Base-by-base conservation (phyloP, 2,329 filamentous ascomycete genomes). In the Verticillium isaacii region DNA sequence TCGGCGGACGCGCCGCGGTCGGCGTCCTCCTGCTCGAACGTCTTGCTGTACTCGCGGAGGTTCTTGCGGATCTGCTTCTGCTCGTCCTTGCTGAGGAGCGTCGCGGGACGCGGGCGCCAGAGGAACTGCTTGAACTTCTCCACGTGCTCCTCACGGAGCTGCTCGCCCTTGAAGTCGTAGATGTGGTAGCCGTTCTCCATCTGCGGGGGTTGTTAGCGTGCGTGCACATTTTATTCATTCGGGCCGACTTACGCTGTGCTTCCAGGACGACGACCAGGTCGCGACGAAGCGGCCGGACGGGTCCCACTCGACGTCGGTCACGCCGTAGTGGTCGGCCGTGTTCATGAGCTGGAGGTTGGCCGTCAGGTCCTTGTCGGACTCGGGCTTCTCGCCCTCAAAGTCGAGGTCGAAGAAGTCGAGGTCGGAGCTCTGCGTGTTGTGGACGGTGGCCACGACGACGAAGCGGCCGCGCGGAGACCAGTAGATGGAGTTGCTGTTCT, bases 121-220 rank as follows among this genome's bases (percentile, higher is more conserved):
- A 91, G 78, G 79, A 93, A 92, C 78, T 99, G 95, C 86, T 97
- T 97, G 86, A 99, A 98, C 78, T 96, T 96, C 68, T 99, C 95
- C 63, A 96, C 85, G 59, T 88, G 89, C 77, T 97, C 92, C 79
- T 99, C 96, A 63, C 93, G 89, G 60, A 99, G 87, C 60, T 90
- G 85, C 70, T 91, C 89, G 66, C 95, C 96, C 75, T 89, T 91
- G 86, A 99, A 99, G 75, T 96, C 93, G 85, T 97, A 98, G 65
- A 99, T 81, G 77, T 98, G 94, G 83, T 97, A 99, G 66, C 95
- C 95, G 75, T 98, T 99, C 83, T 99, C 95, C 92, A 98, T 97
- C 92, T 97, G 72, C 12, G 17, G n/a, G 39, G 39, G 25, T n/a
- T 45, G 39, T 45, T 45, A 45, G 39, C 39, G 8, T 23, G 3